These are phyloP conservation scores for Rhizophora mangle DNA, from an alignment of 345 rosid genomes.

Conservation along the genomic window DNA sequence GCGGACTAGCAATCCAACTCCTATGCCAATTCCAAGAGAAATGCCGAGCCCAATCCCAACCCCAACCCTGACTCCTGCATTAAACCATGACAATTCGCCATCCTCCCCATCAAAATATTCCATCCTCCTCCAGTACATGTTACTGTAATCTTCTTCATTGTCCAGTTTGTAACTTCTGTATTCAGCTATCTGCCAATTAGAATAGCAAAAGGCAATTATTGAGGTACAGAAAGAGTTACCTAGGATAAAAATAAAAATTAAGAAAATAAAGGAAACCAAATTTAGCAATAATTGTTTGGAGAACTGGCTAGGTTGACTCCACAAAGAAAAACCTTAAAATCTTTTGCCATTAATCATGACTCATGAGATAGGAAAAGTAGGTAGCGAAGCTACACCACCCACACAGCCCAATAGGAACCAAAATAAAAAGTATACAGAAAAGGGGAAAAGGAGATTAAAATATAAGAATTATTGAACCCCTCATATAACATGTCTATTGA, in stretches of 20 bases:
- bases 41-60: constrained; percentile 96
- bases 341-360: no score
- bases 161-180: constrained; percentile 51
- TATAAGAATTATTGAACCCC: no score
- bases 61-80: constrained; percentile 93
- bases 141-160: constrained; percentile 56
- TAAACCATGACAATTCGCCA: constrained; percentile 93
- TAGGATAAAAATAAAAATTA: not conserved
- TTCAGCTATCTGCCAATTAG: constrained; percentile 44
- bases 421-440: no score
- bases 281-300: no score
- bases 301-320: no score
- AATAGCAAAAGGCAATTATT: not conserved
- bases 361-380: no score
- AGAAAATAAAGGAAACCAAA: no score
- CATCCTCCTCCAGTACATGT: constrained; percentile 62
- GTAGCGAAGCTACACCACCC: no score
- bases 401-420: no score
- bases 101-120: constrained; percentile 70
- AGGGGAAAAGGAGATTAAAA: no score
- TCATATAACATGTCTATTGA: no score
- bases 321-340: no score
- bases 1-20: constrained; percentile 84
- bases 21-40: constrained; percentile 83
- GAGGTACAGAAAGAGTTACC: not conserved